Base-by-base conservation (phyloP, 192 early-diverging fungal genomes). In the Endogone sp. region DNA sequence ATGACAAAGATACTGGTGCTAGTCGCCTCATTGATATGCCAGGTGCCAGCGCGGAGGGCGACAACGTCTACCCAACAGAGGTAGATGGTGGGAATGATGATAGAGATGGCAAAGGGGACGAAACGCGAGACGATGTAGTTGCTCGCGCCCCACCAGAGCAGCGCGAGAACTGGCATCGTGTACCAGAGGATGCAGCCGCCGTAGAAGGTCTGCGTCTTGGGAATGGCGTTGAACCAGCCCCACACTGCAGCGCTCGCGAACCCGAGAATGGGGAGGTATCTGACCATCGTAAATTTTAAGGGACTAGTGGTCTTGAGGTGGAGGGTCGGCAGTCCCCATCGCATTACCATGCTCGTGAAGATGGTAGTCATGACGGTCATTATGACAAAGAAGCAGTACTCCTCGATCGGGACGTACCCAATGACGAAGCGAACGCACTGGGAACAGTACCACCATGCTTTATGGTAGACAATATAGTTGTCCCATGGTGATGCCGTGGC, bases 371-470 rank as follows among this genome's bases (percentile, higher is more conserved):
- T 82, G 3, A 77, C 58, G 0, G 85, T 81, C 78, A 84, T 82
- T 44, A 86, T 82, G 37, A 82, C 60, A 64, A 86, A 86, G 65
- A 86, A 86, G 54, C 77, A 67, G 62, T 86, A 86, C 65, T 86
- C 85, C 67, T 86, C 85, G 64, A 86, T 29, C 28, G 85, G 85
- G 10, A 84, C 82, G 74, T 82, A 86, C 4, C 84, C 84, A 72
- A 86, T 80, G 2, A 86, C 82, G 25, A 64, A 77, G 20, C 75
- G 59, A 3, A 86, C 84, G 64, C 79, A 81, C 0, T 75, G 62
- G 2, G 78, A 64, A 24, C 78, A 76, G 61, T 86, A 86, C 22
- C 65, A 77, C 85, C 85, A 86, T 25, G 83, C 82, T 24, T 67
- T 66, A 56, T 79, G 72, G 71, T 75, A 80, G 25, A 86, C 79